Percentiles rank a stretch among this genome's conserved stretches.
These are phyloP conservation scores for Cyamopsis tetragonoloba DNA, from an alignment of 306 rosid species.

Conservation along the genomic window DNA sequence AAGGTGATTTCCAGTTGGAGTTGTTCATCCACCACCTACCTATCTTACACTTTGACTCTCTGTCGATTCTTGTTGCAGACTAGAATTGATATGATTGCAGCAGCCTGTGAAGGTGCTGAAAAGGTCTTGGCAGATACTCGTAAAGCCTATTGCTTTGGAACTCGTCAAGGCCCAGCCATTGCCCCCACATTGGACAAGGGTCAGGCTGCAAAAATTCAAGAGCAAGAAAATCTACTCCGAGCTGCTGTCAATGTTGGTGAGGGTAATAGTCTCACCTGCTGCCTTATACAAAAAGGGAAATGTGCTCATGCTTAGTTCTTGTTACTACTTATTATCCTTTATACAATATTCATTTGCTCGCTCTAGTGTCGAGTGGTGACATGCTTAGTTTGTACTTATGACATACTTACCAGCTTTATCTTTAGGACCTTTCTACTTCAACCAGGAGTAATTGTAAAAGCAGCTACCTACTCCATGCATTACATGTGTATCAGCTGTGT, in stretches of 20 bases:
- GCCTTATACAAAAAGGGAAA: no score
- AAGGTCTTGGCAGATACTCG: conserved; percentile 91
- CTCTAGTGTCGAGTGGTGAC: background rate
- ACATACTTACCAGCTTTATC: background rate
- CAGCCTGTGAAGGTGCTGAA: conserved; percentile 93
- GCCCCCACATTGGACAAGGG: conserved; percentile 90
- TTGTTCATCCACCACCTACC: no score
- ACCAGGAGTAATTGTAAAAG: background rate
- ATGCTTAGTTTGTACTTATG: background rate
- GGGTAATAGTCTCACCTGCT: conserved; percentile 35
- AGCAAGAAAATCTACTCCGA: conserved; percentile 83
- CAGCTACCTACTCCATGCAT: background rate
- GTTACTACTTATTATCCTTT: no score
- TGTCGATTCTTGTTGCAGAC: no score
- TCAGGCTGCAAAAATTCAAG: conserved; percentile 93
- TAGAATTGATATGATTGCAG: conserved; percentile 82
- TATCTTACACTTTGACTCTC: no score
- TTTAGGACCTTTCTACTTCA: background rate
- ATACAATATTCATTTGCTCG: background rate
- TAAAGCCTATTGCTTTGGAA: conserved; percentile 83
- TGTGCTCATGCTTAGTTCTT: no score
- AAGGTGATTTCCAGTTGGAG: conserved; percentile 62
- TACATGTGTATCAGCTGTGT: background rate
- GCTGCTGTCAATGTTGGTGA: conserved; percentile 84
- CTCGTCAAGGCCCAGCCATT: conserved; percentile 74